Evolutionary conservation across 2,329 filamentous ascomycete genomes (phyloP).

Genomic region (Herpomyces periplanetae): DNA sequence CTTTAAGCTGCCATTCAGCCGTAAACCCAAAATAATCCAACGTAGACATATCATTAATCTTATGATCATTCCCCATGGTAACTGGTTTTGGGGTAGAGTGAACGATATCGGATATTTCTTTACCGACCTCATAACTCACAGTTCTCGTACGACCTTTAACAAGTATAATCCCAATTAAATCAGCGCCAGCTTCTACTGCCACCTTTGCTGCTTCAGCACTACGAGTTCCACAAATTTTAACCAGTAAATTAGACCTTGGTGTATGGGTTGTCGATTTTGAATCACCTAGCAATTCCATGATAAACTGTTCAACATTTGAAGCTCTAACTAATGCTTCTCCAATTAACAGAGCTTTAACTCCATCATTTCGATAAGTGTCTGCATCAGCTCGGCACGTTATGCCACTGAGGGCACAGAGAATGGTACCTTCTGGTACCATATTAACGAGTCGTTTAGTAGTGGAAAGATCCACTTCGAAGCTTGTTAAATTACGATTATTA

Average conservation of each 20-base stretch:
- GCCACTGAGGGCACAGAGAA: constrained; percentile 72
- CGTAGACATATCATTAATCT: constrained; percentile 7
- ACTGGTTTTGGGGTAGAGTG: constrained; percentile 13
- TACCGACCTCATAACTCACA: constrained; percentile 34
- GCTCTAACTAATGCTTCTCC: constrained; percentile 88
- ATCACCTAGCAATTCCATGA: constrained; percentile 34
- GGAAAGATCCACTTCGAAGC: constrained; percentile 74
- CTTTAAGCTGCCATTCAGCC: constrained; percentile 9
- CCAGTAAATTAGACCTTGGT: constrained; percentile 15
- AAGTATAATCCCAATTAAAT: constrained; percentile 69
- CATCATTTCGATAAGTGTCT: constrained; percentile 44
- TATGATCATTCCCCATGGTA: constrained; percentile 5
- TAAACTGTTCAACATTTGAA: constrained; percentile 39
- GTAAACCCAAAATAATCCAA: constrained; percentile 31
- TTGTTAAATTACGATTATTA: constrained; percentile 85
- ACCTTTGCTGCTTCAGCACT: constrained; percentile 36
- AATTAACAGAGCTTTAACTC: constrained; percentile 66
- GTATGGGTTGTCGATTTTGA: constrained; percentile 5
- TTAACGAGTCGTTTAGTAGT: constrained; percentile 62
- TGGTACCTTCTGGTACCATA: constrained; percentile 44
- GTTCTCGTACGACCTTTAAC: constrained; percentile 42
- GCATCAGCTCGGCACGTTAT: constrained; percentile 71
- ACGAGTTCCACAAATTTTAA: constrained; percentile 84
- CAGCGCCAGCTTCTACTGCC: constrained; percentile 52
- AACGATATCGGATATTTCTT: constrained; percentile 38